phyloP scores from a whole-genome alignment of 2,329 filamentous ascomycete species.

The Colletotrichum lindemuthianum region DNA sequence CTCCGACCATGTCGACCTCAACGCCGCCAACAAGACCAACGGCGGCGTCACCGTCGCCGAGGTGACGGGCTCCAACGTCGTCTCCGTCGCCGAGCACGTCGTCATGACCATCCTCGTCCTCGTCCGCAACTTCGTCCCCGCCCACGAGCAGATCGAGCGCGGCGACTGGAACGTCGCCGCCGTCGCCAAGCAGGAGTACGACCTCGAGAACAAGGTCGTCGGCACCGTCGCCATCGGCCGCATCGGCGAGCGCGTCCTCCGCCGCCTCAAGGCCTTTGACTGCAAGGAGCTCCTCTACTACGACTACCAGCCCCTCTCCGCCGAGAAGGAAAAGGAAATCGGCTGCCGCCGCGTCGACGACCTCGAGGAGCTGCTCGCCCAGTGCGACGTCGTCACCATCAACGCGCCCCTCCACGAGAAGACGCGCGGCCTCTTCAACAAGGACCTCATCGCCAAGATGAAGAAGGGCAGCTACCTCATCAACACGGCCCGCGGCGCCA shows the following conservation, averaged over 20 bases:
- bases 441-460: constrained; percentile 98
- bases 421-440: constrained; percentile 96
- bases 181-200: constrained; percentile 98
- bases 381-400: constrained; percentile 98
- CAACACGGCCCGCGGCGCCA: constrained; percentile 98
- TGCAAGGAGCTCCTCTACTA: constrained; percentile 99
- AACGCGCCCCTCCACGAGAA: constrained; percentile 99
- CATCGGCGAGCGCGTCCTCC: constrained; percentile 97
- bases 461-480: constrained; percentile 97
- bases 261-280: constrained; percentile 95
- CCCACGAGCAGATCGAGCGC: constrained; percentile 88
- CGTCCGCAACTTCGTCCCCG: constrained; percentile 97
- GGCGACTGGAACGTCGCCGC: constrained; percentile 97
- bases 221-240: constrained; percentile 97
- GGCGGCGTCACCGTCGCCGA: constrained; percentile 97
- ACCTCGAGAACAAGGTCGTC: constrained; percentile 96
- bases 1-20: constrained; percentile 96
- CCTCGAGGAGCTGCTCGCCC: constrained; percentile 91
- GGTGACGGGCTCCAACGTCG: constrained; percentile 97
- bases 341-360: constrained; percentile 88
- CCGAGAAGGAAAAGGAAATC: constrained; percentile 94
- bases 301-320: constrained; percentile 93
- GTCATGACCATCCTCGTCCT: constrained; percentile 98
- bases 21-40: constrained; percentile 98
- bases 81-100: constrained; percentile 98